A percentile compares a stretch with the other conserved stretches of the same genome.
phyloP scores from a whole-genome alignment of 2,329 filamentous ascomycete species.

The Orbilia blumenaviensis region DNA sequence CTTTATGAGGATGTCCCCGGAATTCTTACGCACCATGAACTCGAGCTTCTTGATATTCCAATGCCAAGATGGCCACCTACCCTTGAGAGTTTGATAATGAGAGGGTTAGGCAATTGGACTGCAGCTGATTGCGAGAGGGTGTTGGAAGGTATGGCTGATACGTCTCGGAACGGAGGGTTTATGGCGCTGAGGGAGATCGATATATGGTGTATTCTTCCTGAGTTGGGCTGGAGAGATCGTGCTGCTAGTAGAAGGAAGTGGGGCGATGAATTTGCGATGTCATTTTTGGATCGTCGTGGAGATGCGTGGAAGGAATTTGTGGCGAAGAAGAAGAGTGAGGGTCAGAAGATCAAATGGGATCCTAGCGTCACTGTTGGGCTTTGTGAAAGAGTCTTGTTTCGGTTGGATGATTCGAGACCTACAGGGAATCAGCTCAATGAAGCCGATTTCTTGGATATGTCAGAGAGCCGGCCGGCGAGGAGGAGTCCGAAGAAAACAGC shows the following conservation, averaged over 20 bases:
- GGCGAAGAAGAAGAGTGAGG: slow-evolving; percentile 40
- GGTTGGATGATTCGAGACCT: slow-evolving; percentile 45
- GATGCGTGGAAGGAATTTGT: slow-evolving; percentile 38
- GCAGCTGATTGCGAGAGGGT: slow-evolving; percentile 32
- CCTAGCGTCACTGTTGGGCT: slow-evolving; percentile 1
- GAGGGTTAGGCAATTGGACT: slow-evolving; percentile 46
- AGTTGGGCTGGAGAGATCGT: slow-evolving; percentile 46
- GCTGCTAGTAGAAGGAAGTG: slow-evolving; percentile 36
- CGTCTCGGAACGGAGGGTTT: slow-evolving; percentile 20
- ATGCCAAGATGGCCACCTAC: slow-evolving; percentile 39
- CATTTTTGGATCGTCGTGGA: slow-evolving; percentile 36
- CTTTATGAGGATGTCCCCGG: slow-evolving; percentile 45
- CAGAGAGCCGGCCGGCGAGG: background rate
- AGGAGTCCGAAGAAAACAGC: slow-evolving; percentile 6
- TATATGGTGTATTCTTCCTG: slow-evolving; percentile 47
- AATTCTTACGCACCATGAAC: background rate
- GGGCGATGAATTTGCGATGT: slow-evolving; percentile 47
- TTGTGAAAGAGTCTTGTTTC: slow-evolving; percentile 41
- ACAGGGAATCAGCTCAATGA: slow-evolving; percentile 48
- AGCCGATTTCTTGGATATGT: slow-evolving; percentile 37
- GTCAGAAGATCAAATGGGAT: slow-evolving; percentile 25
- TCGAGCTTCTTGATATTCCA: slow-evolving; percentile 31
- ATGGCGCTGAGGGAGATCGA: slow-evolving; percentile 40
- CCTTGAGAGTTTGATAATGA: slow-evolving; percentile 33
- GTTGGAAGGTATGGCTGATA: slow-evolving; percentile 31